Conservation (phyloP, 768 basidiomycete species). For the Leccinum truebloodii region DNA sequence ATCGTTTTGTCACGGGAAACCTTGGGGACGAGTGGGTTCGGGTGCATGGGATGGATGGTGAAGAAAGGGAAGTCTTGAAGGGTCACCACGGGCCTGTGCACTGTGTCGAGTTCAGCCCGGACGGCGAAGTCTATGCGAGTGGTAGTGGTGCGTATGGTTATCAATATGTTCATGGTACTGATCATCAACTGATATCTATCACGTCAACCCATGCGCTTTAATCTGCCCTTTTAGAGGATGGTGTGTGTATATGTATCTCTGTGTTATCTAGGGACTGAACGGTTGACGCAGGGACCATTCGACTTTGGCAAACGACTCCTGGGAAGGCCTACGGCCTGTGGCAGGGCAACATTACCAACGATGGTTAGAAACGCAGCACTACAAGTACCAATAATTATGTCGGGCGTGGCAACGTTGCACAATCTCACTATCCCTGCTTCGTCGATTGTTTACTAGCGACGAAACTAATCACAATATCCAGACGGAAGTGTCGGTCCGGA, state of each 20-base stretch:
- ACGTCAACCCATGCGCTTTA: conserved; percentile 9
- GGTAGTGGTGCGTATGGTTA: conserved; percentile 76
- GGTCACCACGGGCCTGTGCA: conserved; percentile 98
- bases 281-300: conserved; percentile 72
- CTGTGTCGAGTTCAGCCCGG: conserved; percentile 90
- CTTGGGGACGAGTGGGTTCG: conserved; percentile 95
- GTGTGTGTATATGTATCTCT: conserved; percentile 39
- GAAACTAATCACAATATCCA: conserved; percentile 19
- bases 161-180: conserved; percentile 6
- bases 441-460: conserved; percentile 12
- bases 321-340: conserved; percentile 91
- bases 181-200: conserved; percentile 8
- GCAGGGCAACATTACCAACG: conserved; percentile 58
- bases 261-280: conserved; percentile 9
- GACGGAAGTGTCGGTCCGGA: conserved; percentile 4
- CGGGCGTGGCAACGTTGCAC: conserved; percentile 11
- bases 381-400: conserved; percentile 5
- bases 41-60: conserved; percentile 86
- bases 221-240: conserved; percentile 58
- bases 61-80: conserved; percentile 88
- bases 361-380: conserved; percentile 25
- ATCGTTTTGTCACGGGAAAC: conserved; percentile 92
- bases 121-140: conserved; percentile 96
- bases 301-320: conserved; percentile 96
- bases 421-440: conserved; percentile 13